Evolutionary conservation across 2,329 filamentous ascomycete species (phyloP), one percentile per base, ranked within the genome.

Genomic region (Alternaria incomplexa): DNA sequence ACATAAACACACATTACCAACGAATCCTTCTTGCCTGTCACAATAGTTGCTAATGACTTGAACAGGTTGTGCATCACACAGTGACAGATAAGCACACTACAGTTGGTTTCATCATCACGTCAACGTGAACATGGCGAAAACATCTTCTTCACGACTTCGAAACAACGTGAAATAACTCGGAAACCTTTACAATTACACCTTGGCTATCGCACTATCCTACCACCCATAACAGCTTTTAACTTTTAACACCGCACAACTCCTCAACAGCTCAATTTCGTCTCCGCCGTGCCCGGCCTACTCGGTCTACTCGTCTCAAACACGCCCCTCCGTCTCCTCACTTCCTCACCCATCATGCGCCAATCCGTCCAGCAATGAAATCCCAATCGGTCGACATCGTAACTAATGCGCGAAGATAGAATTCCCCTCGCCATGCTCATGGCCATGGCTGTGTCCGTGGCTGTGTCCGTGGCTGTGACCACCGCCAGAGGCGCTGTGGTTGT

Each of bases 401-500:
- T 45, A 40, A 5, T 36, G 45, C n/a, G 40, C 55, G 36, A 62
- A 62, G 40, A 62, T 36, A 58, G 59, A 62, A 62, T 46, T 58
- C 57, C 61, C 57, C n/a, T 61, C 58, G 9, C n/a, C 25, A 25
- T 61, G 52, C 53, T 57, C 59, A 22, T 57, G 45, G 0, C 28
- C 44, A 22, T 61, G 47, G 4, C 43, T 28, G 20, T 61, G 59
- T 2, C 46, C 57, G 22, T 61, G 47, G 4, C 43, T 28, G 20
- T 61, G 59, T 2, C 46, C 57, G 22, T 63, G 56, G 44, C 44
- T n/a, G 17, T 61, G 28, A 13, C 46, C 52, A 30, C 17, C 28
- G 10, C 17, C 28, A 13, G 48, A 46, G 7, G 58, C 50, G 13
- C 65, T 61, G n/a, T 67, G 63, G 40, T 71, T 64, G 28, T 70